phyloP scores from a whole-genome alignment of 192 early-diverging fungal species.

The Umbelopsis isabellina region DNA sequence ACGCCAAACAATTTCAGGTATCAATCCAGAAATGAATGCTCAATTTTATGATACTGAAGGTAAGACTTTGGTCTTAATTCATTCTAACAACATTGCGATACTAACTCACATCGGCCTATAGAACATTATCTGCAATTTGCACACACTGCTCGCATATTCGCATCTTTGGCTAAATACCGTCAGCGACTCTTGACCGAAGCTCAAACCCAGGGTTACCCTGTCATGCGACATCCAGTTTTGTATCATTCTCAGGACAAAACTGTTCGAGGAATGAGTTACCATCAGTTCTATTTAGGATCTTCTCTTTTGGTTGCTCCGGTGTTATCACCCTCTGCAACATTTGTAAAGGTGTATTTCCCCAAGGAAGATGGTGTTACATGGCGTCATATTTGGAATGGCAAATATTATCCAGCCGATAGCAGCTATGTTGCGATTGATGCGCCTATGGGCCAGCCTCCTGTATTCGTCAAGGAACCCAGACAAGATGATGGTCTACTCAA shows the following conservation, averaged over 20 bases:
- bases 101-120: background rate
- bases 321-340: slow-evolving; percentile 24
- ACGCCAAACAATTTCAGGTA: slow-evolving; percentile 9
- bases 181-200: slow-evolving; percentile 38
- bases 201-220: slow-evolving; percentile 37
- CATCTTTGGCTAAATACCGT: slow-evolving; percentile 34
- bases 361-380: slow-evolving; percentile 25
- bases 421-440: slow-evolving; percentile 33
- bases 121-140: slow-evolving; percentile 33
- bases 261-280: slow-evolving; percentile 38
- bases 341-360: slow-evolving; percentile 49
- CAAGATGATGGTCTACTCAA: slow-evolving; percentile 32
- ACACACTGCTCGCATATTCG: slow-evolving; percentile 35
- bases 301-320: slow-evolving; percentile 42
- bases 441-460: slow-evolving; percentile 42
- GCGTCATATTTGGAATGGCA: slow-evolving; percentile 44
- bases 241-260: slow-evolving; percentile 40
- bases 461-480: slow-evolving; percentile 44
- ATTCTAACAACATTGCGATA: background rate
- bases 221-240: slow-evolving; percentile 41
- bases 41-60: slow-evolving; percentile 47
- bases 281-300: slow-evolving; percentile 45
- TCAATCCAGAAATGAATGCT: slow-evolving; percentile 39
- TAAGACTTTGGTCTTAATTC: background rate
- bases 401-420: slow-evolving; percentile 36